Evolutionary conservation across 139 green algal species (phyloP), one percentile per base, ranked within the genome.

Genomic region (Edaphochlamys debaryana): DNA sequence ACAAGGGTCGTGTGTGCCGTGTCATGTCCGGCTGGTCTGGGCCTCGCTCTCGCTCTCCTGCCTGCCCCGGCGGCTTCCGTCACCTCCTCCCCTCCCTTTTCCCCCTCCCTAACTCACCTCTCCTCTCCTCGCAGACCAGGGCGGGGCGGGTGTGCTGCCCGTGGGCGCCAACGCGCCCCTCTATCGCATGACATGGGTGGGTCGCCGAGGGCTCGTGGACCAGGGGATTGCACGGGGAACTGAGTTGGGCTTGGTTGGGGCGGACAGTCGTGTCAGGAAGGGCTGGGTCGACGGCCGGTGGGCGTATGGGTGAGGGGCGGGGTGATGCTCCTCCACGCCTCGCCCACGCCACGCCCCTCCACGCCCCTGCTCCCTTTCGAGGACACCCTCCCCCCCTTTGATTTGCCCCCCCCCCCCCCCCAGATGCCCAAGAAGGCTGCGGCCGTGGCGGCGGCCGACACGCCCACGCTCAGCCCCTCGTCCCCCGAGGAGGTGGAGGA

Each of bases 131-230:
- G 66, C 84, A 88, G 84, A 88, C 45, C 69, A 71, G 36, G 62
- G 36, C 19, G 22, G 62, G 37, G 3, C 48, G 1, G 56, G 60
- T 29, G 48, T 58, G 7, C 48, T 88, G 62, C 84, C 84, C 3
- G 40, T 80, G 6, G 77, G 77, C 36, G 70, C 52, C 3, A 45
- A 62, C 32, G 38, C 75, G 7, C 84, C 84, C 22, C 70, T 58
- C 27, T 88, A 88, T 64, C 68, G 77, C 20, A 82, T 82, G 41
- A 85, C 84, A 13, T 88, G 84, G 84, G 84, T 88, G 50, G 67
- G 22, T 40, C 34, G 48, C 54, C 45, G n/a, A n/a, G n/a, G n/a
- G n/a, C n/a, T n/a, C n/a, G n/a, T n/a, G n/a, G n/a, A n/a, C n/a
- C n/a, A n/a, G n/a, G n/a, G n/a, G n/a, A n/a, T n/a, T n/a, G n/a